phyloP scores from a whole-genome alignment of 805 yeast species.

The Babjeviella inositovora region DNA sequence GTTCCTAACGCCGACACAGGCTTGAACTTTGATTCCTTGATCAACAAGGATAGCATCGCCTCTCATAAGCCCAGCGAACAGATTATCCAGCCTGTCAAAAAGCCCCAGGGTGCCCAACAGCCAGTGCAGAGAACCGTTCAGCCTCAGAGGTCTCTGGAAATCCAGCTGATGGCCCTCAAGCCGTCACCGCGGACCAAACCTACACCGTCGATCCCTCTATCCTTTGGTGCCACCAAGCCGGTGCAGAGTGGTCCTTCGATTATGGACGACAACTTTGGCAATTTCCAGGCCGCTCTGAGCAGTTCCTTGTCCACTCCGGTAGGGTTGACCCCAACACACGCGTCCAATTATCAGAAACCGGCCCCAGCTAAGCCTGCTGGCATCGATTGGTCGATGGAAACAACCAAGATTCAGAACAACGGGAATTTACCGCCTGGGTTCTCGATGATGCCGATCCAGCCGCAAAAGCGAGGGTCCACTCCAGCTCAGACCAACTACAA shows the following conservation, averaged over 20 bases:
- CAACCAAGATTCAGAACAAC: slow-evolving; percentile 2
- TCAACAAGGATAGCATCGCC: too few relatives aligned
- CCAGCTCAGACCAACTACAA: too few relatives aligned
- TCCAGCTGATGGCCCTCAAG: too few relatives aligned
- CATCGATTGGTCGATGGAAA: slow-evolving; percentile 8
- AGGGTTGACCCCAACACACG: neutral
- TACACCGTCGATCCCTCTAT: neutral
- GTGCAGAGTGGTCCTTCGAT: neutral
- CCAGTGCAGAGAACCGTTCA: slow-evolving; percentile 1
- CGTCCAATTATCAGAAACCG: neutral
- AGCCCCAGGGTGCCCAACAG: slow-evolving; percentile 1
- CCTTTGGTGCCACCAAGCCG: neutral
- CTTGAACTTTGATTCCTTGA: slow-evolving; percentile 4
- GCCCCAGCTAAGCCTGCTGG: neutral
- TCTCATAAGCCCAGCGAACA: slow-evolving; percentile 1
- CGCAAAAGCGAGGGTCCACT: too few relatives aligned
- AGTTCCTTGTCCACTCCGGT: neutral
- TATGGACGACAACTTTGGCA: neutral
- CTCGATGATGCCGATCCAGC: slow-evolving; percentile 16
- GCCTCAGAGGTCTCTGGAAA: neutral
- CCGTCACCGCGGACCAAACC: neutral
- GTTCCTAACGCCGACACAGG: slow-evolving; percentile 7
- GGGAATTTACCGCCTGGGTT: slow-evolving; percentile 22
- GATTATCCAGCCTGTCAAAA: slow-evolving; percentile 1
- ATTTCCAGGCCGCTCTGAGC: neutral